Evolutionary conservation across 495 filamentous ascomycete genomes (phyloP), one percentile per base, ranked within the genome.

Genomic region (Talaromyces proteolyticus): DNA sequence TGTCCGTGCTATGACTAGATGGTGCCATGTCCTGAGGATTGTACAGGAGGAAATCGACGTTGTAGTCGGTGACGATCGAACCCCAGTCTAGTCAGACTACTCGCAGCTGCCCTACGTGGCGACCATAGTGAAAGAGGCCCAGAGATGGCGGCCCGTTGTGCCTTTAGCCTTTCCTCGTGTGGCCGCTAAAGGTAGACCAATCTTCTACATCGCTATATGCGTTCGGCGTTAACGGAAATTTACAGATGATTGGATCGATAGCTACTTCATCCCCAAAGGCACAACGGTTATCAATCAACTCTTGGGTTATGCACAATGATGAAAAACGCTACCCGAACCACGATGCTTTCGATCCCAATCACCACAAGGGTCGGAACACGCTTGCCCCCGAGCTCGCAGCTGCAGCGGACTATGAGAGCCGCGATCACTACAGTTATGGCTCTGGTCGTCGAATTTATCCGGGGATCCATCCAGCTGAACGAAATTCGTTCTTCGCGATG

Each of bases 401-500:
- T 42, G 17, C 25, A 11, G 37, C 29, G 11, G 50, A 54, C 19
- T 40, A 48, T 38, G 37, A 45, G 16, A 25, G 47, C 20, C 51
- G 55, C 6, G 57, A 60, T 38, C 57, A 60, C 36, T 61, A 52
- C 34, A 25, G 34, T 37, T 64, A 59, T 50, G 56, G 56, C 0
- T 52, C 43, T 51, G 56, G 59, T 2, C 47, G 59, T 11, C 56
- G 59, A 7, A 51, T 59, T 14, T 61, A 56, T 29, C 53, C 72
- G 7, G 78, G 79, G 3, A 72, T 73, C 11, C 70, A 78, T 50
- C 57, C 82, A 8, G 78, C 76, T 0, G 72, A 81, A 50, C 67
- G 74, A 19, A 71, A 63, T 0, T 54, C 81, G 22, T 77, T 73
- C 53, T 53, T 77, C 6, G 66, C 59, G n/a, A 57, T 75, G n/a